A percentile compares a stretch with the other conserved stretches of the same genome.
Conservation (phyloP, 208 protist genomes). For the Trichomonas gallinae region DNA sequence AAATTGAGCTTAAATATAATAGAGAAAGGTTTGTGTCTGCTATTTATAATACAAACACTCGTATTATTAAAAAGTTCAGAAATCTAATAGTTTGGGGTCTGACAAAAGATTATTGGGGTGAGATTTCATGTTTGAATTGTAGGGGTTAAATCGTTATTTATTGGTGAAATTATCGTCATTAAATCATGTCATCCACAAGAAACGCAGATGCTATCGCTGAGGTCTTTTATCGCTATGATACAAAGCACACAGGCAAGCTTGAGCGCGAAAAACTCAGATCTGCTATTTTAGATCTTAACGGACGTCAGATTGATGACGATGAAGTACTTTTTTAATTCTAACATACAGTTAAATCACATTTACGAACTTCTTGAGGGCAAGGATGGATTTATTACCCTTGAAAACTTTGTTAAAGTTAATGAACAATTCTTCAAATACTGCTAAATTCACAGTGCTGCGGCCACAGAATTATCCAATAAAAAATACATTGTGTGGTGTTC, state of each 20-base stretch:
- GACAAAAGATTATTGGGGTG: too few species aligned
- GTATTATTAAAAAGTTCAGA: too few species aligned
- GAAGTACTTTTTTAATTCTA: not conserved
- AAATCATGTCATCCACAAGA: not conserved
- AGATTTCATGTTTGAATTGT: too few species aligned
- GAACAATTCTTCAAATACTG: conserved; percentile 17
- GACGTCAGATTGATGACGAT: not conserved
- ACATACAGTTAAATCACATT: not conserved
- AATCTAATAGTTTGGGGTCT: too few species aligned
- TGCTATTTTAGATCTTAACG: not conserved
- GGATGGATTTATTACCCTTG: not conserved
- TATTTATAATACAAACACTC: too few species aligned
- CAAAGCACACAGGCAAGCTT: not conserved
- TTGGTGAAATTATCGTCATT: not conserved
- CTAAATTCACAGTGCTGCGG: not conserved
- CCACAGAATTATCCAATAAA: too few species aligned
- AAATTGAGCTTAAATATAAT: too few species aligned
- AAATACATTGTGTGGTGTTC: too few species aligned
- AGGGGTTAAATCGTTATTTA: too few species aligned
- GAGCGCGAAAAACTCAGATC: not conserved
- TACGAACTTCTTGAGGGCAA: not conserved
- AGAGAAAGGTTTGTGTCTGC: too few species aligned
- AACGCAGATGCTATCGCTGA: not conserved
- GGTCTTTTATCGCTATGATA: not conserved
- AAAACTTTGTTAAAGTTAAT: not conserved